phyloP scores from a whole-genome alignment of 2,329 filamentous ascomycete genomes.

The Domatiomyces catenatus region DNA sequence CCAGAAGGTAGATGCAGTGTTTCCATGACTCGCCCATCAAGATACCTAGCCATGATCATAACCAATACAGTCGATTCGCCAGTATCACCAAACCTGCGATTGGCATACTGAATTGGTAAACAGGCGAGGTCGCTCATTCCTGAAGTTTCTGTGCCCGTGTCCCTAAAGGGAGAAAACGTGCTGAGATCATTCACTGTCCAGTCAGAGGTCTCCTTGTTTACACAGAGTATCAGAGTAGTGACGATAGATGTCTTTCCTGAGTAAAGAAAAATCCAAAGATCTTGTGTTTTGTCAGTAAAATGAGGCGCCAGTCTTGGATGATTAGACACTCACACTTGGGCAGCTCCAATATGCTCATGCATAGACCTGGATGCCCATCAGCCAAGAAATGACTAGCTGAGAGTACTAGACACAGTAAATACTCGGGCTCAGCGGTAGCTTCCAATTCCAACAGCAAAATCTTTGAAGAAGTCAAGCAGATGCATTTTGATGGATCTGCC shows the following conservation, averaged over 20 bases:
- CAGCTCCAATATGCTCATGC: conserved; percentile 22
- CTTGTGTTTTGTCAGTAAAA: conserved; percentile 13
- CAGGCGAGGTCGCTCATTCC: neutral
- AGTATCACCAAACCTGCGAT: neutral
- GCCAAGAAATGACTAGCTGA: conserved; percentile 42
- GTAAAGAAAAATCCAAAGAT: conserved; percentile 25
- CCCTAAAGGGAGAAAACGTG: conserved; percentile 7
- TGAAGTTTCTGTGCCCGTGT: conserved; percentile 4
- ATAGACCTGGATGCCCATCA: conserved; percentile 37
- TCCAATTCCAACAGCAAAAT: conserved; percentile 17
- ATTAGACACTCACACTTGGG: conserved; percentile 20
- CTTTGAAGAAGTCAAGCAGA: conserved; percentile 36
- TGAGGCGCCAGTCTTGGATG: neutral
- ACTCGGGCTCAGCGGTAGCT: conserved; percentile 14
- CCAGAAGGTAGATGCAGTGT: neutral
- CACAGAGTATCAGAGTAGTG: conserved; percentile 21
- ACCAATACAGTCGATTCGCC: conserved; percentile 1
- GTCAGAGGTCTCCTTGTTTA: conserved; percentile 1
- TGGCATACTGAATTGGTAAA: neutral
- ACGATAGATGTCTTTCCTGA: conserved; percentile 24
- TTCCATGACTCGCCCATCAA: neutral
- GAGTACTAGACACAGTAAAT: conserved; percentile 23
- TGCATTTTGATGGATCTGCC: conserved; percentile 28
- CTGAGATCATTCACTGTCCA: conserved; percentile 1
- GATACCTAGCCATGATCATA: neutral